Conservation (phyloP, 116 monocot species). For the Iris pallida region DNA sequence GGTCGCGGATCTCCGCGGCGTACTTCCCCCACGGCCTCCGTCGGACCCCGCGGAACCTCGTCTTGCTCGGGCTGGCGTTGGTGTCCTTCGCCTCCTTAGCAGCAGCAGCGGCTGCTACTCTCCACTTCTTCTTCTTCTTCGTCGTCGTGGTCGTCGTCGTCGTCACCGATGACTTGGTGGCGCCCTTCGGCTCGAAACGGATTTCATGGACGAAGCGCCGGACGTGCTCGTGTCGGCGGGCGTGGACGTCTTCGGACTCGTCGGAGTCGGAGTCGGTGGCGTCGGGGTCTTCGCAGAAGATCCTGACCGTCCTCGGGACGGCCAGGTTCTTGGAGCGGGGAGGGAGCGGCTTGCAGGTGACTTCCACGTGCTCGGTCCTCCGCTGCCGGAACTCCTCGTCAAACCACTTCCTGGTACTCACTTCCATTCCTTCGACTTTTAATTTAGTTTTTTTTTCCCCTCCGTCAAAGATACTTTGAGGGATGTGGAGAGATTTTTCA, state of each 20-base stretch:
- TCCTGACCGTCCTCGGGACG: slow-evolving; percentile 25
- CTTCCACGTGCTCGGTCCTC: neutral
- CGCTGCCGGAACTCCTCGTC: too few relatives aligned
- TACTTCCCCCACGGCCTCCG: slow-evolving; percentile 30
- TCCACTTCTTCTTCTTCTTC: neutral
- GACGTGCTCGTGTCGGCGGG: slow-evolving; percentile 11
- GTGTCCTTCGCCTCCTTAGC: too few relatives aligned
- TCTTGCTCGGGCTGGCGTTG: slow-evolving; percentile 7
- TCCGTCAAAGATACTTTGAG: too few relatives aligned
- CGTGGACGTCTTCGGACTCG: slow-evolving; percentile 7
- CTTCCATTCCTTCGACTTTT: neutral
- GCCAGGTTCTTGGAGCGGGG: slow-evolving; percentile 4
- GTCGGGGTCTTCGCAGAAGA: slow-evolving; percentile 54
- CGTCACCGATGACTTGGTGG: neutral
- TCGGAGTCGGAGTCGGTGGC: slow-evolving; percentile 53
- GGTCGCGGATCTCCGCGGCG: slow-evolving; percentile 35
- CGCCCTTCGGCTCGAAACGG: slow-evolving; percentile 21
- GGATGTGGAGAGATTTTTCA: neutral
- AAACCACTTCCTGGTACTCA: neutral
- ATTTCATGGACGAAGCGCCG: slow-evolving; percentile 38
- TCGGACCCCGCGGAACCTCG: slow-evolving; percentile 20
- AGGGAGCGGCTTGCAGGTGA: slow-evolving; percentile 13
- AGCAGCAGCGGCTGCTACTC: neutral
- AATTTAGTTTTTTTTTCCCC: too few relatives aligned
- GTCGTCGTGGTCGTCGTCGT: slow-evolving; percentile 2